phyloP scores from a whole-genome alignment of 805 yeast species.

The Ogataea parapolymorpha region DNA sequence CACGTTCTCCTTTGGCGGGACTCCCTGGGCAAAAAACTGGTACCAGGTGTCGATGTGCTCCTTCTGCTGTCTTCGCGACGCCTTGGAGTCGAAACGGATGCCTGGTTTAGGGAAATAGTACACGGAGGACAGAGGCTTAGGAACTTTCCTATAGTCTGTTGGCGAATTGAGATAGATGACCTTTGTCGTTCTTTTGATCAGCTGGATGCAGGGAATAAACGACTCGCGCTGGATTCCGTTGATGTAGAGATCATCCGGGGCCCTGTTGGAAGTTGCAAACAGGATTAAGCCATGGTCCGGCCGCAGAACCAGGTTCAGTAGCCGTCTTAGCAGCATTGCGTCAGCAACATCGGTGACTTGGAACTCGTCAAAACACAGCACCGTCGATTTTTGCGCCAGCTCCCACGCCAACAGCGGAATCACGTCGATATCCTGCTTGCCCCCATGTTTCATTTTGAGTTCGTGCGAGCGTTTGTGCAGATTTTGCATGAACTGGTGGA shows the following conservation, averaged over 20 bases:
- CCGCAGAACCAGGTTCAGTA: slow-evolving; percentile 62
- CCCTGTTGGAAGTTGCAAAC: slow-evolving; percentile 92
- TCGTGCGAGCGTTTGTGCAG: slow-evolving; percentile 85
- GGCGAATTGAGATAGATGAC: slow-evolving; percentile 86
- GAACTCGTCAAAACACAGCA: slow-evolving; percentile 93
- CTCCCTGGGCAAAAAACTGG: slow-evolving; percentile 66
- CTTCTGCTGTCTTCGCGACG: slow-evolving; percentile 48
- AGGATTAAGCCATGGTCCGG: slow-evolving; percentile 78
- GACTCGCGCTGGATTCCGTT: slow-evolving; percentile 93
- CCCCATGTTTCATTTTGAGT: slow-evolving; percentile 61
- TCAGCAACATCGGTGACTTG: slow-evolving; percentile 99
- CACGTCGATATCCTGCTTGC: slow-evolving; percentile 67
- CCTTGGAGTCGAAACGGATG: slow-evolving; percentile 47
- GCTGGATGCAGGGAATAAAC: slow-evolving; percentile 87
- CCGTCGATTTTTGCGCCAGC: slow-evolving; percentile 69
- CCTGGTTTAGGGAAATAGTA: slow-evolving; percentile 73
- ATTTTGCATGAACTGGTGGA: slow-evolving; percentile 96
- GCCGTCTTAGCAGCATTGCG: slow-evolving; percentile 88
- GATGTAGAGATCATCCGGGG: slow-evolving; percentile 88
- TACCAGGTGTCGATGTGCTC: slow-evolving; percentile 78
- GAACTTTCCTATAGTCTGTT: slow-evolving; percentile 88
- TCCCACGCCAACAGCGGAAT: slow-evolving; percentile 83
- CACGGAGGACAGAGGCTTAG: slow-evolving; percentile 76
- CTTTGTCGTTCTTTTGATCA: slow-evolving; percentile 66
- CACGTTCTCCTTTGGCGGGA: slow-evolving; percentile 36